Percentiles rank a stretch among this genome's conserved stretches.
These are phyloP conservation scores for Torrubiellomyces zombiae DNA, from an alignment of 2,329 filamentous ascomycete genomes.

Conservation along the genomic window DNA sequence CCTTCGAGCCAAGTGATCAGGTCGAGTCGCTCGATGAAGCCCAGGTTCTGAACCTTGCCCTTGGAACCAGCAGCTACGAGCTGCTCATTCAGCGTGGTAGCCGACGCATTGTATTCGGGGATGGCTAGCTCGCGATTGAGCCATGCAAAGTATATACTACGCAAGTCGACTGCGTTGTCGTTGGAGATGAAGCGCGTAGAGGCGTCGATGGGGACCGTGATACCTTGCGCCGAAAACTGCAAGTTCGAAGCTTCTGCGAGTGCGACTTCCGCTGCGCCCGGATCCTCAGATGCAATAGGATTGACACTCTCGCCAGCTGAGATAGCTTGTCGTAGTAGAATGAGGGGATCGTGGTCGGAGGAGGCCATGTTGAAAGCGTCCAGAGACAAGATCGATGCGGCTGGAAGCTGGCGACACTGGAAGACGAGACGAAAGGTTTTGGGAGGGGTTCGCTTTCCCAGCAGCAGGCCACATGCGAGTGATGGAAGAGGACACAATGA, in stretches of 20 bases:
- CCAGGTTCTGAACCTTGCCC: slow-evolving; percentile 67
- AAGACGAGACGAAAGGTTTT: too few relatives aligned
- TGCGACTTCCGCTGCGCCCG: slow-evolving; percentile 40
- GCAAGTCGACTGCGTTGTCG: slow-evolving; percentile 61
- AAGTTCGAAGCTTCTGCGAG: slow-evolving; percentile 67
- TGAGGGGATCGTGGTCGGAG: slow-evolving; percentile 56
- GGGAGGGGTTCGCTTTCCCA: too few relatives aligned
- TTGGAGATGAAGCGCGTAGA: slow-evolving; percentile 80
- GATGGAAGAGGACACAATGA: too few relatives aligned
- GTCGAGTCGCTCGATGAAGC: slow-evolving; percentile 83
- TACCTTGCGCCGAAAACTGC: slow-evolving; percentile 48
- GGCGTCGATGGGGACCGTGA: slow-evolving; percentile 50
- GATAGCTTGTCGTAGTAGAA: slow-evolving; percentile 73
- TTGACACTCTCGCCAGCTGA: slow-evolving; percentile 51
- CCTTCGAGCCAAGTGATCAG: slow-evolving; percentile 88
- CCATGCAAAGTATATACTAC: slow-evolving; percentile 94
- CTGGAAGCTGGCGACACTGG: too few relatives aligned
- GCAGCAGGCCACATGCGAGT: too few relatives aligned
- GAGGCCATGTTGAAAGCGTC: slow-evolving; percentile 37
- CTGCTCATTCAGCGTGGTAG: slow-evolving; percentile 65
- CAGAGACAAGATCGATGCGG: too few relatives aligned
- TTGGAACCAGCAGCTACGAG: slow-evolving; percentile 42
- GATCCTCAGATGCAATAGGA: slow-evolving; percentile 55
- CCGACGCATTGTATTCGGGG: slow-evolving; percentile 77
- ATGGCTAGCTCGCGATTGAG: slow-evolving; percentile 80